Conservation (phyloP, 345 rosid genomes). For the Brassica napus region DNA sequence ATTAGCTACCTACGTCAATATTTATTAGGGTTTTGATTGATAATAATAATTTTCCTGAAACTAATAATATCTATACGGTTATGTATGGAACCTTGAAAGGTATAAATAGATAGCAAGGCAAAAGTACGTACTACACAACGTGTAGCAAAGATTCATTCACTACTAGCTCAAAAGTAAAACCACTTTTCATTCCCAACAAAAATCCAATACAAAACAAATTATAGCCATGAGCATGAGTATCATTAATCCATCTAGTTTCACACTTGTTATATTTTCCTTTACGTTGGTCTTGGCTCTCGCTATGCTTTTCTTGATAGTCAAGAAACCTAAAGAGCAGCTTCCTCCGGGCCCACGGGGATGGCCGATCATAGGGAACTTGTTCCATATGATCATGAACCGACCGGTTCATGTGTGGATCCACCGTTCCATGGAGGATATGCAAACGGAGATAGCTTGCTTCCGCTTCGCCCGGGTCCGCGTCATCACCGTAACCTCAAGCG, state of each 20-base stretch:
- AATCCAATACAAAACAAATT: background rate
- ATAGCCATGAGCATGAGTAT: background rate
- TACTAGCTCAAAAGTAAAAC: background rate
- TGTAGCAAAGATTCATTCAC: background rate
- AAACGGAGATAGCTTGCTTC: conserved; percentile 18
- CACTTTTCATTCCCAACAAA: background rate
- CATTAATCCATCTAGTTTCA: background rate
- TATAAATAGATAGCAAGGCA: background rate
- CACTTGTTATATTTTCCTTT: background rate
- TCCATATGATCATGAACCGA: conserved; percentile 3
- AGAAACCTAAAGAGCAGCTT: conserved; percentile 15
- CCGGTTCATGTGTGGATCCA: conserved; percentile 24
- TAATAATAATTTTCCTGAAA: background rate
- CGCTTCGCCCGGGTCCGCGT: conserved; percentile 15
- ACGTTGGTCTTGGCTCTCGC: background rate
- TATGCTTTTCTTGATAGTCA: background rate
- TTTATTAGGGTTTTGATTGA: background rate
- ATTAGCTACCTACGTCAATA: background rate
- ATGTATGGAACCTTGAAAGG: background rate
- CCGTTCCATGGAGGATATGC: conserved; percentile 17
- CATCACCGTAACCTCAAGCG: conserved; percentile 15
- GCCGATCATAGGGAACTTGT: background rate
- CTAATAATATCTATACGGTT: background rate
- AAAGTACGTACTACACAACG: background rate
- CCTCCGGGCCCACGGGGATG: conserved; percentile 12